Evolutionary conservation across 495 filamentous ascomycete species (phyloP), one percentile per base, ranked within the genome.

Genomic region (Gamarada debralockiae): DNA sequence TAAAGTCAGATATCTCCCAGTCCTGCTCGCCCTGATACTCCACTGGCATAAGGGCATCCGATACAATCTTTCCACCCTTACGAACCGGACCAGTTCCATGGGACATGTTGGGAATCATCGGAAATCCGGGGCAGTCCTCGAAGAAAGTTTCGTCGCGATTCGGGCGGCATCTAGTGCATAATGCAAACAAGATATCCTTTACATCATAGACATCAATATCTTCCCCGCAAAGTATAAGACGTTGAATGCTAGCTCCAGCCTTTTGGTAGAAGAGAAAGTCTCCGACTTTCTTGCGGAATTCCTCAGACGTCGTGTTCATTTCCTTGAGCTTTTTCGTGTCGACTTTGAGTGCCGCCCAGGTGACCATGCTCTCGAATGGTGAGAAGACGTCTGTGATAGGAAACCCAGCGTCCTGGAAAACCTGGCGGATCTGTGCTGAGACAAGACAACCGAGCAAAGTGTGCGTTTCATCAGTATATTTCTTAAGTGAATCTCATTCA

Each of bases 401-500:
- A 1, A 75, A 61, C 4, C 53, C 59, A 17, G 48, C 43, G 10
- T 61, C 42, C 43, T 73, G 67, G 47, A 66, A 73, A 27, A 74
- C 34, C 33, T 69, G 63, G 34, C 64, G 56, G 34, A 74, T 68
- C 39, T 71, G 63, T 3, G 72, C 73, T 7, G 71, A 64, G 6
- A 65, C 63, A 3, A 73, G 61, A 22, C 68, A 57, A 8, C 70
- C 70, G 8, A 8, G 8, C 31, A 34, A 34, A n/a, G 31, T 8
- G 8, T 34, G 31, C 31, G n/a, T n/a, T n/a, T n/a, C 3, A 57
- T 55, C 41, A 74, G 37, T 73, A 77, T 75, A 50, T 75, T 77
- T 6, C 65, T 62, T 27, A 75, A 52, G 56, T 77, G 73, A 49
- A 75, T 75, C 27, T 66, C 65, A 40, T 70, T 74, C 40, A 77